Percentiles rank a stretch among this genome's conserved stretches.
Conservation (phyloP, 805 yeast genomes). For the Saccharomycopsis guyanensis region DNA sequence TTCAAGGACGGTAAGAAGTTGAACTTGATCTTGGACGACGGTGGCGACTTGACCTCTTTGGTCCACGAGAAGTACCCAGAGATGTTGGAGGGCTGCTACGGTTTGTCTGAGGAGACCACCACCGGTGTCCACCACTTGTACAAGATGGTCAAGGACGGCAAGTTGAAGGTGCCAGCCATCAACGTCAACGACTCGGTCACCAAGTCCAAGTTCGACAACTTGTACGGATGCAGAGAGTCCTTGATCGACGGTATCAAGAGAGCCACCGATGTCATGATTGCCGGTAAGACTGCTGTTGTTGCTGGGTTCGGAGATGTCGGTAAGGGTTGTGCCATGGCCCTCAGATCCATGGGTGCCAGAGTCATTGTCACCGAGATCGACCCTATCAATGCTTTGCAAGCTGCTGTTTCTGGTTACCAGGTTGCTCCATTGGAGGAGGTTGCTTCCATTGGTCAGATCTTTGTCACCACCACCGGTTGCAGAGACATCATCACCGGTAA, state of each 20-base stretch:
- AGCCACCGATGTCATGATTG: slow-evolving; percentile 99
- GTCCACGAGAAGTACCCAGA: slow-evolving; percentile 98
- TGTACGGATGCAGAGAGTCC: slow-evolving; percentile 99
- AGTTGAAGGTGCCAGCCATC: slow-evolving; percentile 96
- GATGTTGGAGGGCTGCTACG: slow-evolving; percentile 89
- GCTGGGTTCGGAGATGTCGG: slow-evolving; percentile 99
- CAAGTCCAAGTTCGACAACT: slow-evolving; percentile 98
- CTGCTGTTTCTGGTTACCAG: slow-evolving; percentile 98
- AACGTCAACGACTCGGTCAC: slow-evolving; percentile 98
- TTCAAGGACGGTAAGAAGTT: slow-evolving; percentile 94
- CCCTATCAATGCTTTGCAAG: slow-evolving; percentile 98
- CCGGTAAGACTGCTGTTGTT: slow-evolving; percentile 98
- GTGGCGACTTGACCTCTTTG: slow-evolving; percentile 96
- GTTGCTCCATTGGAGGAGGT: slow-evolving; percentile 94
- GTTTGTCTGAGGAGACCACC: slow-evolving; percentile 98
- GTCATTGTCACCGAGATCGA: slow-evolving; percentile 95
- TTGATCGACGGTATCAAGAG: slow-evolving; percentile 98
- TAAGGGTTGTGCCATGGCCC: slow-evolving; percentile 99
- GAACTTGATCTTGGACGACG: slow-evolving; percentile 96
- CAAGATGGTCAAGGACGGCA: slow-evolving; percentile 85
- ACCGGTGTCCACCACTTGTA: slow-evolving; percentile 99
- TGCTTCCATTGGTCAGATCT: slow-evolving; percentile 88
- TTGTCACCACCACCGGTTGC: slow-evolving; percentile 99
- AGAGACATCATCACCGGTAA: slow-evolving; percentile 91
- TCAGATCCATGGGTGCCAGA: slow-evolving; percentile 98